These are phyloP conservation scores for Chrysopogon serrulatus DNA, from an alignment of 176 grass and related monocot genomes.

Conservation along the genomic window DNA sequence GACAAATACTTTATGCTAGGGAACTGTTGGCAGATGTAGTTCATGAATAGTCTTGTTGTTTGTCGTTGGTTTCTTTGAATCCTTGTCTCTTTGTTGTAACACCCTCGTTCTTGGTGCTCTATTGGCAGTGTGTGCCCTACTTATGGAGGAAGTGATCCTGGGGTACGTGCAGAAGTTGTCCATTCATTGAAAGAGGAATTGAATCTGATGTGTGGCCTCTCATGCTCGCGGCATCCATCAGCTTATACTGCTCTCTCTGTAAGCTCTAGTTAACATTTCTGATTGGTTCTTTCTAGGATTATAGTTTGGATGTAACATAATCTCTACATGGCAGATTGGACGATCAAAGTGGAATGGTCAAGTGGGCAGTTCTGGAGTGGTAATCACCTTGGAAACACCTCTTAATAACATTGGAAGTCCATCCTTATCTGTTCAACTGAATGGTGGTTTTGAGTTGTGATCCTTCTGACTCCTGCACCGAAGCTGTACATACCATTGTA, in stretches of 20 bases:
- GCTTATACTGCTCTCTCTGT: slow-evolving; percentile 79
- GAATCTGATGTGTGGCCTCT: slow-evolving; percentile 78
- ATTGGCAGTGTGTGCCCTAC: slow-evolving; percentile 66
- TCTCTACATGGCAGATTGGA: slow-evolving; percentile 58
- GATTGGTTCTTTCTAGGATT: not conserved
- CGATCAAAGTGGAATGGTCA: slow-evolving; percentile 98
- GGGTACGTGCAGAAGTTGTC: slow-evolving; percentile 64
- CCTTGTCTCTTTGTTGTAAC: not conserved
- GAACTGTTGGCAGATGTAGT: not conserved
- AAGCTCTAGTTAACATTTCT: slow-evolving; percentile 31
- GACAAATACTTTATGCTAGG: not conserved
- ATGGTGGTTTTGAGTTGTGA: slow-evolving; percentile 89
- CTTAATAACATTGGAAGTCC: slow-evolving; percentile 76
- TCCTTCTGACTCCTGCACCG: not conserved
- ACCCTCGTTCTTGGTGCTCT: not conserved
- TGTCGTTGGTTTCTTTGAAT: not conserved
- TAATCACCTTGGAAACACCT: slow-evolving; percentile 76
- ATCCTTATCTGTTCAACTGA: slow-evolving; percentile 82
- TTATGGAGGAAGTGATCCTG: slow-evolving; percentile 87
- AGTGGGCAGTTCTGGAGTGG: slow-evolving; percentile 82
- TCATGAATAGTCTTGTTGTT: not conserved
- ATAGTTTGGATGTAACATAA: slow-evolving; percentile 8
- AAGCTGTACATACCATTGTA: slow-evolving; percentile 64
- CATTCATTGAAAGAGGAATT: slow-evolving; percentile 81
- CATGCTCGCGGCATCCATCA: slow-evolving; percentile 59